phyloP scores from a whole-genome alignment of 495 filamentous ascomycete genomes.

The Annulohypoxylon nitens region DNA sequence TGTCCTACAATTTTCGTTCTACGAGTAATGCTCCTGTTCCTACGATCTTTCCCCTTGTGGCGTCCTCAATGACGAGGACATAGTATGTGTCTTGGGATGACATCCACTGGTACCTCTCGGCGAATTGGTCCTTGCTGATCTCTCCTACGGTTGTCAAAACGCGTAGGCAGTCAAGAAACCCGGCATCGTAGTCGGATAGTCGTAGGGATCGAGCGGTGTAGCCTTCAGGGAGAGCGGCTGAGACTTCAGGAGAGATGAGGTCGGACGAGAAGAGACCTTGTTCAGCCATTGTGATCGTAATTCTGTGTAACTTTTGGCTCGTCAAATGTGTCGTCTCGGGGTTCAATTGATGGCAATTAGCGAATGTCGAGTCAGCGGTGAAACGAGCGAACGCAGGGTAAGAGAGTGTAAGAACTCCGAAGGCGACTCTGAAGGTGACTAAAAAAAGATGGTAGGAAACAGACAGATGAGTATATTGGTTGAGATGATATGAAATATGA shows the following conservation, averaged over 20 bases:
- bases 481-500: constrained; percentile 1
- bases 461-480: neutral
- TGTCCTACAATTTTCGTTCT: constrained; percentile 81
- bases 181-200: constrained; percentile 78
- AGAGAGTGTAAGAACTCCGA: neutral
- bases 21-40: constrained; percentile 90
- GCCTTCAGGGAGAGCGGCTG: constrained; percentile 76
- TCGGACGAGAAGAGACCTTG: constrained; percentile 78
- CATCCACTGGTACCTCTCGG: constrained; percentile 88
- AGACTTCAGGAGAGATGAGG: constrained; percentile 82
- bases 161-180: constrained; percentile 90
- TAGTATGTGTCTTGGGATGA: constrained; percentile 83
- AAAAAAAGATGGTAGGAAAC: neutral
- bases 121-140: constrained; percentile 79
- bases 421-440: neutral
- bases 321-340: constrained; percentile 16
- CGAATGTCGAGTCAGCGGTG: constrained; percentile 8
- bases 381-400: constrained; percentile 2
- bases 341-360: neutral
- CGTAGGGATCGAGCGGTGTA: constrained; percentile 87
- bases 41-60: constrained; percentile 70
- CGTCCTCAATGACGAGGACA: constrained; percentile 84
- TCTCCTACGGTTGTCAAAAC: constrained; percentile 95
- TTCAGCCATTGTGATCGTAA: constrained; percentile 55
- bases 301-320: neutral